A percentile compares a stretch with the other conserved stretches of the same genome.
Conservation (phyloP, 2,329 filamentous ascomycete species). For the Trichoderma atrobrunneum region DNA sequence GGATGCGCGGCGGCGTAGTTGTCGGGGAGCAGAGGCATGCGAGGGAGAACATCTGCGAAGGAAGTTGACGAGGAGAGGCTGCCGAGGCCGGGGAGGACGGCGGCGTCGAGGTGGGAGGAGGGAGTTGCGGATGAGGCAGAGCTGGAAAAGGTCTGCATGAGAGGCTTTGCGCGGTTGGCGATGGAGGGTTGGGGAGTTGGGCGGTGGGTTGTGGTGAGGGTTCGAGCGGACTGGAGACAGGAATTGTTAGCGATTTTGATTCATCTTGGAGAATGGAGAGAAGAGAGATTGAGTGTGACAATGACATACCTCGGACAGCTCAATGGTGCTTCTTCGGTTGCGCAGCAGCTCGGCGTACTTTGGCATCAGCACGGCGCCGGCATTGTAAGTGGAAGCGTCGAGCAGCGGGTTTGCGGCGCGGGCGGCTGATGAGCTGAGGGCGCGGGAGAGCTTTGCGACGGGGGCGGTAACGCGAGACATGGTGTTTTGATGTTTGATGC, state of each 20-base stretch:
- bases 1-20: constrained; percentile 48
- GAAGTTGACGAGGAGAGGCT: constrained; percentile 33
- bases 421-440: constrained; percentile 42
- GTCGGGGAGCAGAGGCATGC: constrained; percentile 60
- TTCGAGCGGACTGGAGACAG: constrained; percentile 34
- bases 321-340: constrained; percentile 31
- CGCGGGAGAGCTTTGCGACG: constrained; percentile 48
- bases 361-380: constrained; percentile 42
- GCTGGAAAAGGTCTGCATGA: constrained; percentile 63
- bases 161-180: constrained; percentile 47
- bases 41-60: constrained; percentile 35
- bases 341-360: constrained; percentile 48
- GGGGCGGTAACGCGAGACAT: constrained; percentile 53
- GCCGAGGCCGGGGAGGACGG: constrained; percentile 50
- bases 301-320: constrained; percentile 42
- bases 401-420: constrained; percentile 36
- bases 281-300: no score
- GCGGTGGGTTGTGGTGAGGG: constrained; percentile 47
- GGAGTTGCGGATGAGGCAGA: constrained; percentile 44
- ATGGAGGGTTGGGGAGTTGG: constrained; percentile 46
- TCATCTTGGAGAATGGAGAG: not conserved
- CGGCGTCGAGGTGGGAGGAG: constrained; percentile 51
- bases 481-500: not conserved
- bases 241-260: not conserved
- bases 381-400: constrained; percentile 35